Evolutionary conservation across 768 basidiomycete species (phyloP).

Genomic region (Phlebiopsis gigantea): DNA sequence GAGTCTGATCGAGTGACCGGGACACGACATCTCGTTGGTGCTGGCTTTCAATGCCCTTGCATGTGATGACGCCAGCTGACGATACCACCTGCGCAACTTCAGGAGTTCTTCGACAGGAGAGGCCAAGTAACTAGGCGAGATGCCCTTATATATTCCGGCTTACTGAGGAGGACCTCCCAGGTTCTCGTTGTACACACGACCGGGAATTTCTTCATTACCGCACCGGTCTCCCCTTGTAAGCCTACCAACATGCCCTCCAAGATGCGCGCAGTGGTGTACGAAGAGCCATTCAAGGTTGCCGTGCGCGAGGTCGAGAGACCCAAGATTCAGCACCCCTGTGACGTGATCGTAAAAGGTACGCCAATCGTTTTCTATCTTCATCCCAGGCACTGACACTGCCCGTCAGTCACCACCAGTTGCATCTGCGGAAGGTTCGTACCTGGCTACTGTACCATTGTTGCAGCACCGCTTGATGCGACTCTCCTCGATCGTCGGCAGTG

Average conservation of each 20-base stretch:
- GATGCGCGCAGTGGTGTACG: slow-evolving; percentile 54
- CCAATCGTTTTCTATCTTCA: not conserved
- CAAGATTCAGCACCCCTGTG: slow-evolving; percentile 45
- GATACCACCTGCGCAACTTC: not conserved
- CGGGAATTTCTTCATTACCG: too few species aligned
- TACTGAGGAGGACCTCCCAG: not conserved
- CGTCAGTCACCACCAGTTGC: slow-evolving; percentile 42
- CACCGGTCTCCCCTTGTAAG: not conserved
- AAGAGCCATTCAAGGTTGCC: slow-evolving; percentile 42
- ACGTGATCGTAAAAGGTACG: slow-evolving; percentile 44
- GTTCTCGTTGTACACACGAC: not conserved
- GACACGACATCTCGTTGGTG: not conserved
- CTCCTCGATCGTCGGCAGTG: slow-evolving; percentile 26
- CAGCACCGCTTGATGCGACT: not conserved
- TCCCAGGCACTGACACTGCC: slow-evolving; percentile 1
- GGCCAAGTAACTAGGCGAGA: not conserved
- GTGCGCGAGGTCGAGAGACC: slow-evolving; percentile 44
- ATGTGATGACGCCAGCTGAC: slow-evolving; percentile 13
- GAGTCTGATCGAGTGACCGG: not conserved
- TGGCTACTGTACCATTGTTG: not conserved
- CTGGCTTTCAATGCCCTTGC: not conserved
- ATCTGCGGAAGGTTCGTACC: slow-evolving; percentile 42
- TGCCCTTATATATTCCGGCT: slow-evolving; percentile 1
- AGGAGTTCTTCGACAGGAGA: slow-evolving; percentile 5
- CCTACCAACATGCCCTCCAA: slow-evolving; percentile 8